Evolutionary conservation across 164 flowering plant species (phyloP).

Genomic region (Liquidambar formosana): DNA sequence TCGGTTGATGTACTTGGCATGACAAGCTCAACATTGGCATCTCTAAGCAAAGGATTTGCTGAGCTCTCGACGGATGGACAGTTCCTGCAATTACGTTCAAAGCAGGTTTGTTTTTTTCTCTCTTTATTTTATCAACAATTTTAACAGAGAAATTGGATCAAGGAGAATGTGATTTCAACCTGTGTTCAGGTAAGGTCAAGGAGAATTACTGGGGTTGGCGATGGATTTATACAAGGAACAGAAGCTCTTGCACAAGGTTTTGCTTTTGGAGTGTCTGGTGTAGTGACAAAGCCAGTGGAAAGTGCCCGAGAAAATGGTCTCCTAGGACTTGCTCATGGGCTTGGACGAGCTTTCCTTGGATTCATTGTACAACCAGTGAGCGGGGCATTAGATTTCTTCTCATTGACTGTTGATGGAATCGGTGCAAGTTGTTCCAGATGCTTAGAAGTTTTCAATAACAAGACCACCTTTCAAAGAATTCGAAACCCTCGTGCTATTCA

Average conservation of each 20-base stretch:
- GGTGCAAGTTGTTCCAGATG: constrained; percentile 95
- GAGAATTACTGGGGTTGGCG: constrained; percentile 90
- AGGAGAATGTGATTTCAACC: constrained; percentile 3
- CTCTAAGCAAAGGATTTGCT: constrained; percentile 96
- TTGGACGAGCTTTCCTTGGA: constrained; percentile 88
- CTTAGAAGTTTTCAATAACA: constrained; percentile 68
- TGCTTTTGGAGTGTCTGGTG: constrained; percentile 98
- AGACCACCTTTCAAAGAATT: constrained; percentile 54
- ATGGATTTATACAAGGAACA: constrained; percentile 90
- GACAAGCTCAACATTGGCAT: constrained; percentile 96
- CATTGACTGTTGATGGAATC: constrained; percentile 94
- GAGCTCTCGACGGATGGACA: constrained; percentile 99
- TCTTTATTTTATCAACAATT: not conserved
- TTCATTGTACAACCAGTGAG: constrained; percentile 91
- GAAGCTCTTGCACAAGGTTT: constrained; percentile 99
- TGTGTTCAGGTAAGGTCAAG: constrained; percentile 75
- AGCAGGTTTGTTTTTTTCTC: constrained; percentile 56
- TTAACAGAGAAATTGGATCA: not conserved
- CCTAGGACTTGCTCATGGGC: constrained; percentile 88
- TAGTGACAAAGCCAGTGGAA: constrained; percentile 87
- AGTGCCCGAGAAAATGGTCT: constrained; percentile 92
- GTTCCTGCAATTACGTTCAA: constrained; percentile 85
- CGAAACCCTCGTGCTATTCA: constrained; percentile 84
- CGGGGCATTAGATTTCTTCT: constrained; percentile 94
- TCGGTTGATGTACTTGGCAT: constrained; percentile 97